A percentile compares a stretch with the other conserved stretches of the same genome.
Conservation (phyloP, 179 eudicot genomes). For the Corrigiola litoralis region DNA sequence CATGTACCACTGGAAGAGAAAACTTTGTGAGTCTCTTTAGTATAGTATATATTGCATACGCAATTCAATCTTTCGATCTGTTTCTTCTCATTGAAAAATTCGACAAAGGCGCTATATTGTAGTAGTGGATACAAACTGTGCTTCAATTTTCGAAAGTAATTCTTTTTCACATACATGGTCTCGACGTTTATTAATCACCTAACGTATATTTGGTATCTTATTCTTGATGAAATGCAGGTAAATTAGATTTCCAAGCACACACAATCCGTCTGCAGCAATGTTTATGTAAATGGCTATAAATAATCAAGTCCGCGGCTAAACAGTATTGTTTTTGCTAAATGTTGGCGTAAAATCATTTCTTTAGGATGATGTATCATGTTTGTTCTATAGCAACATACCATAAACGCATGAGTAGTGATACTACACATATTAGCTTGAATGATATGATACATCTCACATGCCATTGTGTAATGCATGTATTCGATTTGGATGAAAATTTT, state of each 20-base stretch:
- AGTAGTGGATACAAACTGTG: too few species aligned
- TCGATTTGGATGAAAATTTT: background rate
- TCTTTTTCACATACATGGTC: too few species aligned
- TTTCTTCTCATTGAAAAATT: too few species aligned
- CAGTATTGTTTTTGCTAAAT: background rate
- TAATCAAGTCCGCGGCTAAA: background rate
- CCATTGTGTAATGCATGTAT: background rate
- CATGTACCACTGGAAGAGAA: constrained; percentile 54
- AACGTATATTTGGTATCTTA: background rate
- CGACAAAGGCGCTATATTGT: too few species aligned
- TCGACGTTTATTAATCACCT: too few species aligned
- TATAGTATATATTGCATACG: too few species aligned
- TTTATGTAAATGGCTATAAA: background rate
- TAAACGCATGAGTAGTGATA: background rate
- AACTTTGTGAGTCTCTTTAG: constrained; percentile 24
- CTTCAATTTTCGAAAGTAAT: too few species aligned
- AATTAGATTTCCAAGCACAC: background rate
- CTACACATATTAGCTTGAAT: background rate
- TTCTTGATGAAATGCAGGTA: background rate
- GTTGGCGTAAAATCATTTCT: background rate
- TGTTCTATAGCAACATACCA: background rate
- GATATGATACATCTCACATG: background rate
- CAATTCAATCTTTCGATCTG: too few species aligned
- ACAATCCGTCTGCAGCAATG: background rate
- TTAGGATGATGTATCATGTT: background rate